Base-by-base conservation (phyloP, 306 rosid genomes). In the Gastrolobium villosum region DNA sequence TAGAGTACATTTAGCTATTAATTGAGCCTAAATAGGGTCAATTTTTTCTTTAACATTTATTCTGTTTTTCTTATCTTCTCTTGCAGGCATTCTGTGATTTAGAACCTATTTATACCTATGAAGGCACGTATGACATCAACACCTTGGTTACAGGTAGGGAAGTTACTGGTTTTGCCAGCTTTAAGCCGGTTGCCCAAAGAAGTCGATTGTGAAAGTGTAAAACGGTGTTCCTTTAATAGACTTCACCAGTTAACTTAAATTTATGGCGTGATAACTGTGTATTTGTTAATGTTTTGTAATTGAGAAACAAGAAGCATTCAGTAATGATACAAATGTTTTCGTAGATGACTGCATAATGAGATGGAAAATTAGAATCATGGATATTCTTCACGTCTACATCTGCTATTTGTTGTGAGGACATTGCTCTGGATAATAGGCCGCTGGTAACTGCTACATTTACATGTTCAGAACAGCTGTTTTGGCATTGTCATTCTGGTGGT, bases 31-130 rank as follows among this genome's bases (percentile, higher is more conserved):
- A 6, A 35, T 44, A 5, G 5, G 43, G 4, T 14, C 2, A 36
- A 15, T 43, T 64, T 54, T 20, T 63, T 44, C 35, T 5, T 1
- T 26, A 34, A 35, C 36, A 13, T 45, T 37, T 32, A 20, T 6
- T 28, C 31, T 59, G 13, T 10, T 7, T 4, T 31, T 48, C 37
- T 36, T 55, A 10, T 20, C 13, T 65, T 67, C 2, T 31, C 35
- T 72, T 74, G 84, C 84, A 93, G 98, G 97, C 98, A 53, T 93
- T 91, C 77, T 91, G 97, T 76, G 98, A 93, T 84, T 79, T 93
- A 74, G 98, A 93, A 75, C 98, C 98, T 11, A 91, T 93, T 56
- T 93, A 91, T 65, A 93, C 98, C 0, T 89, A 81, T n/a, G 98
- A 93, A 84, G 97, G 98, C 30, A 91, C 96, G 1, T 89, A 90